These are phyloP conservation scores for Globisporangium emineosum DNA, from an alignment of 352 stramenopile genomes.

Conservation along the genomic window DNA sequence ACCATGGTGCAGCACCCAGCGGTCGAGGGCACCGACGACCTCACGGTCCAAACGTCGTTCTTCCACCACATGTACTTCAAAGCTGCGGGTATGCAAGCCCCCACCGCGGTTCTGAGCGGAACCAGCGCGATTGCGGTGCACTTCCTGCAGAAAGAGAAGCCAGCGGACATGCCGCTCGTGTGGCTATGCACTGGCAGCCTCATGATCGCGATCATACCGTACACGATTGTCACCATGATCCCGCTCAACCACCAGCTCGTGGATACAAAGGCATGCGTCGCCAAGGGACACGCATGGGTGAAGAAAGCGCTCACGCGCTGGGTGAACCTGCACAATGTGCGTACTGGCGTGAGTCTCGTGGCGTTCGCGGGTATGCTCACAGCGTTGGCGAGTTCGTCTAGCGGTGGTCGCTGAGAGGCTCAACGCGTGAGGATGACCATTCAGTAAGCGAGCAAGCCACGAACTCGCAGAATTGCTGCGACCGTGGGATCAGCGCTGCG, in stretches of 20 bases:
- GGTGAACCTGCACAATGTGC: slow-evolving; percentile 56
- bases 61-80: slow-evolving; percentile 29
- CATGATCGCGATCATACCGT: slow-evolving; percentile 60
- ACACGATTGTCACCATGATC: slow-evolving; percentile 68
- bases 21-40: slow-evolving; percentile 9
- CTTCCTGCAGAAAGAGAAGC: slow-evolving; percentile 11
- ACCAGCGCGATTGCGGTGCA: slow-evolving; percentile 18
- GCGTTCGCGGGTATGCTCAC: slow-evolving; percentile 63
- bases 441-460: too few relatives aligned
- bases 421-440: too few relatives aligned
- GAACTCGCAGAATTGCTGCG: too few relatives aligned
- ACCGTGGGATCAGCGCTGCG: too few relatives aligned
- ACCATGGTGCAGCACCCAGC: slow-evolving; percentile 34
- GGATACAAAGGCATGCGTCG: slow-evolving; percentile 38
- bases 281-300: slow-evolving; percentile 43
- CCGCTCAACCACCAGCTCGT: slow-evolving; percentile 58
- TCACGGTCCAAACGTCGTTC: slow-evolving; percentile 20
- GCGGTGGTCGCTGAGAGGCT: too few relatives aligned
- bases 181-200: slow-evolving; percentile 32
- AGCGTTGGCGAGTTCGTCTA: slow-evolving; percentile 32
- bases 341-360: slow-evolving; percentile 43
- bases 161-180: slow-evolving; percentile 3
- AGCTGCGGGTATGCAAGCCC: slow-evolving; percentile 21
- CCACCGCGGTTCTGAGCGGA: slow-evolving; percentile 23
- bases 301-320: slow-evolving; percentile 49